These are phyloP conservation scores for Phlegmacium glaucopus DNA, from an alignment of 768 basidiomycete genomes.

Conservation along the genomic window DNA sequence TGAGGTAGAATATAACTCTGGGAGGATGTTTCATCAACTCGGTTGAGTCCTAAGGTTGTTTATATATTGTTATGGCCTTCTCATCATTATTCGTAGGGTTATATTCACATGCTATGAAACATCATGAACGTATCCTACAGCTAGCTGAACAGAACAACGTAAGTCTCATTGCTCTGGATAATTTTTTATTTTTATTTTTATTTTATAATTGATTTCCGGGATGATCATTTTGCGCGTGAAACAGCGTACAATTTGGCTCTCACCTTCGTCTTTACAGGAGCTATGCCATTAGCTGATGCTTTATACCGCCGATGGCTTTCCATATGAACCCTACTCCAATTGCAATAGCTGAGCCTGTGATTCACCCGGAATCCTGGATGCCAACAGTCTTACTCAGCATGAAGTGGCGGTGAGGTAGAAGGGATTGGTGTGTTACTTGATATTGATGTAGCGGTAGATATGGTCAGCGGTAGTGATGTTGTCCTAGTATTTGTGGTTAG, in stretches of 20 bases:
- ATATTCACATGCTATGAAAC: slow-evolving; percentile 74
- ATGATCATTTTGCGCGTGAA: slow-evolving; percentile 62
- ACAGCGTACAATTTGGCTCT: slow-evolving; percentile 87
- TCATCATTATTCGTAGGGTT: slow-evolving; percentile 48
- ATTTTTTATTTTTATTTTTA: slow-evolving; percentile 10
- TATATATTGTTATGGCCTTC: not conserved
- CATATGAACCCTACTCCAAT: slow-evolving; percentile 34
- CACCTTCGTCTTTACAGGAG: slow-evolving; percentile 79
- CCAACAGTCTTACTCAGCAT: too few relatives aligned
- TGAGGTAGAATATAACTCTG: slow-evolving; percentile 94
- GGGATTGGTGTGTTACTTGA: too few relatives aligned
- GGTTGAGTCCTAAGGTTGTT: slow-evolving; percentile 47
- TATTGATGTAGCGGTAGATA: too few relatives aligned
- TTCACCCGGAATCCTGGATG: too few relatives aligned
- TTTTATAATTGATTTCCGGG: slow-evolving; percentile 11
- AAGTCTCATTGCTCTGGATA: slow-evolving; percentile 23
- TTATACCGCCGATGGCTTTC: slow-evolving; percentile 84
- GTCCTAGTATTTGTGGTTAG: too few relatives aligned
- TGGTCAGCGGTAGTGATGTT: too few relatives aligned
- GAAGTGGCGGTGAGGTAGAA: too few relatives aligned
- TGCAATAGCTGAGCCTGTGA: too few relatives aligned
- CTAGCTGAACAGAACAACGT: slow-evolving; percentile 46
- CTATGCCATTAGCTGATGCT: slow-evolving; percentile 62
- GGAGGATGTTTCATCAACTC: slow-evolving; percentile 88
- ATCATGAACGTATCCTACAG: slow-evolving; percentile 77